A percentile compares a stretch with the other conserved stretches of the same genome.
Evolutionary conservation across 1,139 yeast genomes (phyloP).

Genomic region (Geotrichum fermentans): DNA sequence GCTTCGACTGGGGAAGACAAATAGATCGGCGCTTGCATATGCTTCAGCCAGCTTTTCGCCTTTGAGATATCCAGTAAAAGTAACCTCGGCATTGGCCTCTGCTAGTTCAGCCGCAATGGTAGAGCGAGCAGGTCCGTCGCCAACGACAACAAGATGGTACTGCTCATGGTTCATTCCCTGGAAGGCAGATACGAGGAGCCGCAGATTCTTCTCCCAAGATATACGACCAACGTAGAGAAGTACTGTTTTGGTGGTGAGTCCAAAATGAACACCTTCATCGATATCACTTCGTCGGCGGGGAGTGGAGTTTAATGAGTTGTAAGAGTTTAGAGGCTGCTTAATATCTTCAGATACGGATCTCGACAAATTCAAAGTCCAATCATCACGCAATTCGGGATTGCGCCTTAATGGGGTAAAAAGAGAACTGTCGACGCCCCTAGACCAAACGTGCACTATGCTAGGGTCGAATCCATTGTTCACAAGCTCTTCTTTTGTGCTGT

Average conservation of each 20-base stretch:
- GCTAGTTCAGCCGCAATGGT: constrained; percentile 19
- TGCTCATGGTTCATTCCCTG: constrained; percentile 28
- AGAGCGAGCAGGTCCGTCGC: constrained; percentile 25
- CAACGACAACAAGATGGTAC: constrained; percentile 23
- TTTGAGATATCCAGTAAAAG: constrained; percentile 25
- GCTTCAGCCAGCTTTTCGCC: constrained; percentile 24
- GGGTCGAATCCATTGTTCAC: constrained; percentile 22
- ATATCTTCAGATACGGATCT: not conserved
- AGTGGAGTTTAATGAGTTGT: not conserved
- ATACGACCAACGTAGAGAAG: constrained; percentile 26
- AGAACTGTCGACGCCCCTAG: constrained; percentile 24
- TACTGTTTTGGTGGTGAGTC: constrained; percentile 19
- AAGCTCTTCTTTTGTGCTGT: constrained; percentile 22
- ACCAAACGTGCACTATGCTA: constrained; percentile 22
- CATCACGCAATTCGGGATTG: constrained; percentile 14
- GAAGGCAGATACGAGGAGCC: constrained; percentile 33
- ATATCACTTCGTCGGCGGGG: constrained; percentile 13
- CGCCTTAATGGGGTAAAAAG: constrained; percentile 20
- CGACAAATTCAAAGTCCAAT: constrained; percentile 14
- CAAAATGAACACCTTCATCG: constrained; percentile 24
- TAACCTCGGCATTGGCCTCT: constrained; percentile 19
- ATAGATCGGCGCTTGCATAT: constrained; percentile 25
- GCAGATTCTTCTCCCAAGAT: constrained; percentile 24
- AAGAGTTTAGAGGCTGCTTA: not conserved
- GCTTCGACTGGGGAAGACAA: constrained; percentile 24